Base-by-base conservation (phyloP, 2,329 filamentous ascomycete species). In the Neoascochyta sp. region DNA sequence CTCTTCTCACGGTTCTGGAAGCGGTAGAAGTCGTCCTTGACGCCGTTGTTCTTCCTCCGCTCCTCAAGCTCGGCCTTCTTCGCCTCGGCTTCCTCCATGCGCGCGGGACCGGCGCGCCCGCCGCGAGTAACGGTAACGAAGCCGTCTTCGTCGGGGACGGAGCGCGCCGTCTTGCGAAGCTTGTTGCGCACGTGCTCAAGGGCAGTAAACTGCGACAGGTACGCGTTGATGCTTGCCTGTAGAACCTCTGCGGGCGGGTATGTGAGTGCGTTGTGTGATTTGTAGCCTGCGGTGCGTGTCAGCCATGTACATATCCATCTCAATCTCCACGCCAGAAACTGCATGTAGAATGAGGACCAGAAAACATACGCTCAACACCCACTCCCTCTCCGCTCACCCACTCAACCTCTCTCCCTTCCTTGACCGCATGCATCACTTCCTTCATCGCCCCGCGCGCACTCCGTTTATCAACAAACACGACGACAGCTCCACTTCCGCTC, bases 71-170 rank as follows among this genome's bases (percentile, higher is more conserved):
- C 57, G 1, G 36, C 47, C 65, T 83, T 78, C 57, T 78, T 76
- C 36, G 71, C 66, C 51, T 75, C 63, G 24, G 71, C 72, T 54
- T 80, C 87, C 47, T 82, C 82, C 40, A 80, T 74, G 32, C 81
- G 76, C 2, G 85, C 88, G 1, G 86, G 80, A n/a, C 82, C 83
- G 5, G 73, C 73, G 37, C 74, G 73, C 1, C 52, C 84, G 15
- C 88, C 88, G 32, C 85, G 76, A 2, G 81, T 84, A 14, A 98
- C 92, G 3, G 89, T 96, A 27, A 96, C 76, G 60, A 98, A 98
- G 2, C 92, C 92, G 62, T 98, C 92, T 54, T 87, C 89, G 61
- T 98, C 92, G 0, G 90, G 87, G 52, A 87, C 81, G 47, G 83
- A 82, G 39, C 86, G 79, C 39, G 82, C 68, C 32, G 75, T 57